phyloP scores from a whole-genome alignment of 192 early-diverging fungal genomes.

The Coemansia sp. region DNA sequence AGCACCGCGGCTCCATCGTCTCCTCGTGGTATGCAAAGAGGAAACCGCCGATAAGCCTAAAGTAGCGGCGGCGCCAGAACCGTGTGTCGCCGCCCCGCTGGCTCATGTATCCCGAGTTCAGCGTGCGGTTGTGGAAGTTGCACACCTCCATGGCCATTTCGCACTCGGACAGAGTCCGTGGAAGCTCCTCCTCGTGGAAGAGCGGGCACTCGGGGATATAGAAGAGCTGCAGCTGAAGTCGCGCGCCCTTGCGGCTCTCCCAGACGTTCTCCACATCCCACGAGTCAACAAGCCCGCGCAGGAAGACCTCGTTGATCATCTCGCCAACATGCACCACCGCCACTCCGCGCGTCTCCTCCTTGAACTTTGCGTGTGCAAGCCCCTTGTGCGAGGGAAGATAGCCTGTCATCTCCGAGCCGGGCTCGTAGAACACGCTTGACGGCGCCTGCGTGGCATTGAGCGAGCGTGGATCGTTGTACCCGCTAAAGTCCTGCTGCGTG shows the following conservation, averaged over 20 bases:
- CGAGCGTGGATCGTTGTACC: constrained; percentile 37
- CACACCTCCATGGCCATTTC: constrained; percentile 55
- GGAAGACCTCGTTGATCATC: constrained; percentile 54
- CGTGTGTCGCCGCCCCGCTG: constrained; percentile 56
- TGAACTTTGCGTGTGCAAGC: constrained; percentile 40
- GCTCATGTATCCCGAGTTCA: constrained; percentile 55
- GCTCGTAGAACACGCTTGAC: constrained; percentile 52
- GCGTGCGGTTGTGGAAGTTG: constrained; percentile 55
- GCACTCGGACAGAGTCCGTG: constrained; percentile 51
- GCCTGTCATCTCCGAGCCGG: constrained; percentile 17
- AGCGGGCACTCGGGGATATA: constrained; percentile 54
- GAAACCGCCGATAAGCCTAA: constrained; percentile 52
- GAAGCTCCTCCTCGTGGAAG: constrained; percentile 54
- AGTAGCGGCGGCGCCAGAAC: constrained; percentile 59
- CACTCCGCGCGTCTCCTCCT: constrained; percentile 56
- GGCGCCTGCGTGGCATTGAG: constrained; percentile 46
- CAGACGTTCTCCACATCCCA: constrained; percentile 57
- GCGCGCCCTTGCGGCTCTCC: constrained; percentile 51
- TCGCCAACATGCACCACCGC: constrained; percentile 52
- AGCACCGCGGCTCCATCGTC: constrained; percentile 45
- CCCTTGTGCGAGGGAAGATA: constrained; percentile 30
- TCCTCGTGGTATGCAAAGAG: constrained; percentile 58
- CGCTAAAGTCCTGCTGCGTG: constrained; percentile 16
- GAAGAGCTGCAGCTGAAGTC: constrained; percentile 54
- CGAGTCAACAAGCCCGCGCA: constrained; percentile 49